Percentiles rank a stretch among this genome's conserved stretches.
Evolutionary conservation across 108 stramenopile species (phyloP).

Genomic region (Nitzschia inconspicua): DNA sequence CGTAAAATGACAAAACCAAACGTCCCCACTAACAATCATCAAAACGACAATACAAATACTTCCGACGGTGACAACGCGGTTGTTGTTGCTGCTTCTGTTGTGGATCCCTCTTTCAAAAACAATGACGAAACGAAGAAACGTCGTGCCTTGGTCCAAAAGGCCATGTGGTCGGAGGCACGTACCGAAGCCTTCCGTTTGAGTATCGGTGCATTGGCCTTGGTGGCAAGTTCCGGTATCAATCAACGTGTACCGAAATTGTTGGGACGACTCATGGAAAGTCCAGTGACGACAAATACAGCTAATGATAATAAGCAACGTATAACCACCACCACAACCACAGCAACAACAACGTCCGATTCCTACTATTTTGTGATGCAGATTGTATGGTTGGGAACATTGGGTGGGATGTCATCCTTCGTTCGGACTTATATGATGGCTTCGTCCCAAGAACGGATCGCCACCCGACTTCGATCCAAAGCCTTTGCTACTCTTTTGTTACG

Average conservation of each 20-base stretch:
- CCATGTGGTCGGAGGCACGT: conserved; percentile 34
- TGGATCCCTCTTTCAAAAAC: too few species aligned
- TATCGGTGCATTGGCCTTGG: conserved; percentile 69
- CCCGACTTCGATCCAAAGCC: conserved; percentile 54
- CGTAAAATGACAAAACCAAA: too few species aligned
- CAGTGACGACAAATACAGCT: conserved; percentile 26
- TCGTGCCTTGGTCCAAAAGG: conserved; percentile 8
- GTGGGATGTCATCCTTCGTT: conserved; percentile 77
- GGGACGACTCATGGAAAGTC: conserved; percentile 72
- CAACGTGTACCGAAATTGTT: conserved; percentile 69
- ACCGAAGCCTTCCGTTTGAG: conserved; percentile 52
- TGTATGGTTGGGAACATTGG: conserved; percentile 54
- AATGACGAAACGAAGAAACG: conserved; percentile 35
- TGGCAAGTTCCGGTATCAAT: conserved; percentile 68
- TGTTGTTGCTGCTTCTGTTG: too few species aligned
- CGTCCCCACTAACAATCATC: too few species aligned
- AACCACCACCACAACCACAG: background rate
- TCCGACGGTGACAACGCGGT: too few species aligned
- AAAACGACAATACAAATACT: too few species aligned
- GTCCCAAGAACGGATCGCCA: conserved; percentile 68
- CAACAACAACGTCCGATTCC: conserved; percentile 1
- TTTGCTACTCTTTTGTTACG: conserved; percentile 48
- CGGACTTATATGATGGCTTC: conserved; percentile 69
- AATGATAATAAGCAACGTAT: too few species aligned
- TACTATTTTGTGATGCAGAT: conserved; percentile 9